Evolutionary conservation across 805 yeast genomes (phyloP).

Genomic region (Yarrowia sp.): DNA sequence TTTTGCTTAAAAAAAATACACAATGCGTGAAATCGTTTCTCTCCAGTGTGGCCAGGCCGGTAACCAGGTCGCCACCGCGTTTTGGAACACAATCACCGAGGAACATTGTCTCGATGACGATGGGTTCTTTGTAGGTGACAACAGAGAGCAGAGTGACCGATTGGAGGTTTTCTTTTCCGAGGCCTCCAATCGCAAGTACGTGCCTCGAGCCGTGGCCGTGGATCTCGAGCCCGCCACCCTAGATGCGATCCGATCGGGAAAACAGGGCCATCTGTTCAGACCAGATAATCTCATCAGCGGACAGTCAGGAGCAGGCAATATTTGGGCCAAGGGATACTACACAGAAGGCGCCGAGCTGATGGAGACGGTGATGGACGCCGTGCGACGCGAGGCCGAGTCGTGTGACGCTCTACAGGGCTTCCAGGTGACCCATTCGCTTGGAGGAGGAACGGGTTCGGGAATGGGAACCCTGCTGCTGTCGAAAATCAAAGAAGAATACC

Average conservation of each 20-base stretch:
- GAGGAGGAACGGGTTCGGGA: constrained; percentile 98
- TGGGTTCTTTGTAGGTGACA: constrained; percentile 46
- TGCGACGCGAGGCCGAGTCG: constrained; percentile 93
- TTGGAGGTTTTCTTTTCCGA: constrained; percentile 82
- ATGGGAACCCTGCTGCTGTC: constrained; percentile 91
- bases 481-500: constrained; percentile 89
- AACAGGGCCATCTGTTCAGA: constrained; percentile 82
- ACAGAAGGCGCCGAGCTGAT: constrained; percentile 97
- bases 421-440: constrained; percentile 83
- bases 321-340: constrained; percentile 97
- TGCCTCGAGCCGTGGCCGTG: constrained; percentile 92
- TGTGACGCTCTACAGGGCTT: constrained; percentile 95
- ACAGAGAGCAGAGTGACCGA: constrained; percentile 52
- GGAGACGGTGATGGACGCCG: constrained; percentile 88
- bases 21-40: constrained; percentile 56
- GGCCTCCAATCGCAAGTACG: constrained; percentile 85
- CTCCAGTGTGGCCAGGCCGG: constrained; percentile 57
- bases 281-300: constrained; percentile 93
- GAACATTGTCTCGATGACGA: constrained; percentile 51
- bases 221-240: constrained; percentile 96
- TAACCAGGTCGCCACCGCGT: constrained; percentile 54
- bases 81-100: constrained; percentile 51
- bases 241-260: constrained; percentile 80
- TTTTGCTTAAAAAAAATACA: too few species aligned
- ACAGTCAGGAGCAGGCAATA: constrained; percentile 93